Evolutionary conservation across 768 basidiomycete genomes (phyloP).

Genomic region (Leccinum boreale): DNA sequence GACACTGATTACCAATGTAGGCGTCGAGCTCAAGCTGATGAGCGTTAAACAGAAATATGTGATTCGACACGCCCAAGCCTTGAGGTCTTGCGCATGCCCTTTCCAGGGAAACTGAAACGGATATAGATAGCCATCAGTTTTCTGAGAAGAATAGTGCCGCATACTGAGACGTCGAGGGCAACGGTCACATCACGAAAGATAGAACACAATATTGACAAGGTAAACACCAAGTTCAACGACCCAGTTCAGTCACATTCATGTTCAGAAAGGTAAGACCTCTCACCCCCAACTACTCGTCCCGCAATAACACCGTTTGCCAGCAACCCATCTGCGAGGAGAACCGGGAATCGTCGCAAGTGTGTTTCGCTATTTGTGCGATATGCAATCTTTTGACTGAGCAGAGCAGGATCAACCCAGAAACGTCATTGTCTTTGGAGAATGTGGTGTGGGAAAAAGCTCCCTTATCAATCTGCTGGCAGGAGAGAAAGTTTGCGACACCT

Average conservation of each 20-base stretch:
- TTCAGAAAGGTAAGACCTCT: conserved; percentile 14
- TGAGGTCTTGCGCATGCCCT: conserved; percentile 4
- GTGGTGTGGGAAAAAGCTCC: conserved; percentile 43
- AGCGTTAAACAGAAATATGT: conserved; percentile 10
- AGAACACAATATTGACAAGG: conserved; percentile 5
- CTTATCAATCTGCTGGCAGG: conserved; percentile 41
- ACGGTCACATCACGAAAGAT: background rate
- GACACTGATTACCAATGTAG: background rate
- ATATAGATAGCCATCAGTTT: conserved; percentile 15
- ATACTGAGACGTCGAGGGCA: background rate
- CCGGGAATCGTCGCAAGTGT: conserved; percentile 5
- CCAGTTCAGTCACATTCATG: background rate
- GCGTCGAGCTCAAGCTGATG: background rate
- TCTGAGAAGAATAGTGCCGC: conserved; percentile 1
- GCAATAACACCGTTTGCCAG: conserved; percentile 14
- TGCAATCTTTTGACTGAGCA: background rate
- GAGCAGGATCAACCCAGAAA: conserved; percentile 26
- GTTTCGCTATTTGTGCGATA: background rate
- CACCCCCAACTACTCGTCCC: background rate
- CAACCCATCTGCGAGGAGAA: conserved; percentile 2
- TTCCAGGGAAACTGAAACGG: background rate
- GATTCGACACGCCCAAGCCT: conserved; percentile 14
- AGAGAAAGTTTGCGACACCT: conserved; percentile 23
- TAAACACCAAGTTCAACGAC: background rate
- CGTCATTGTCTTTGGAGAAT: conserved; percentile 42